Percentiles rank a stretch among this genome's conserved stretches.
Evolutionary conservation across 2,329 filamentous ascomycete genomes (phyloP).

Genomic region (Aschersonia sp.): DNA sequence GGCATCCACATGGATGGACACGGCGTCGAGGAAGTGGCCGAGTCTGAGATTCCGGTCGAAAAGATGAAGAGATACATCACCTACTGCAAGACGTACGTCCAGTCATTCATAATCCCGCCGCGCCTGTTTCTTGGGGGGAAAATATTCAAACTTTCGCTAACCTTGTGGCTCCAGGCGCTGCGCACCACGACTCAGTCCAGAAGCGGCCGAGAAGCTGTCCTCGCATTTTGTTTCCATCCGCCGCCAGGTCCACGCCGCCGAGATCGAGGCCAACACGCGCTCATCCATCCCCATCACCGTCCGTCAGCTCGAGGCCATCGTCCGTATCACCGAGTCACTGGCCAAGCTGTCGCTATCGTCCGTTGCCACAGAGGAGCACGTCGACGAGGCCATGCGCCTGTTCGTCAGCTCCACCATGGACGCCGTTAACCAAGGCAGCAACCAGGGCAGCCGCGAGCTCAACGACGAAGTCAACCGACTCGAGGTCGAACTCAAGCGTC

Average conservation of each 20-base stretch:
- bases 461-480: slow-evolving; percentile 81
- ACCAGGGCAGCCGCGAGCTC: slow-evolving; percentile 70
- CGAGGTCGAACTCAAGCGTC: slow-evolving; percentile 74
- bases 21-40: slow-evolving; percentile 64
- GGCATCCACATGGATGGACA: slow-evolving; percentile 88
- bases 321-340: slow-evolving; percentile 90
- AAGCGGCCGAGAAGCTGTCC: slow-evolving; percentile 89
- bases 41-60: slow-evolving; percentile 83
- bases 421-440: slow-evolving; percentile 80
- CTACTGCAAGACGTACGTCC: slow-evolving; percentile 79
- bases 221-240: slow-evolving; percentile 96
- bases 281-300: slow-evolving; percentile 96
- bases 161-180: slow-evolving; percentile 47
- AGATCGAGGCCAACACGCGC: slow-evolving; percentile 77
- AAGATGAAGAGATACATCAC: slow-evolving; percentile 97
- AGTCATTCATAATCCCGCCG: slow-evolving; percentile 18
- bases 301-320: slow-evolving; percentile 90
- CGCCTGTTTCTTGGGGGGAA: too few relatives aligned
- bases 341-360: slow-evolving; percentile 81
- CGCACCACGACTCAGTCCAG: slow-evolving; percentile 75
- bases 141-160: slow-evolving; percentile 12
- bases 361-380: slow-evolving; percentile 77
- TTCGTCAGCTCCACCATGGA: slow-evolving; percentile 98
- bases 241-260: slow-evolving; percentile 80
- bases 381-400: slow-evolving; percentile 91